These are phyloP conservation scores for Castanospermum australe DNA, from an alignment of 306 rosid species.

Conservation along the genomic window DNA sequence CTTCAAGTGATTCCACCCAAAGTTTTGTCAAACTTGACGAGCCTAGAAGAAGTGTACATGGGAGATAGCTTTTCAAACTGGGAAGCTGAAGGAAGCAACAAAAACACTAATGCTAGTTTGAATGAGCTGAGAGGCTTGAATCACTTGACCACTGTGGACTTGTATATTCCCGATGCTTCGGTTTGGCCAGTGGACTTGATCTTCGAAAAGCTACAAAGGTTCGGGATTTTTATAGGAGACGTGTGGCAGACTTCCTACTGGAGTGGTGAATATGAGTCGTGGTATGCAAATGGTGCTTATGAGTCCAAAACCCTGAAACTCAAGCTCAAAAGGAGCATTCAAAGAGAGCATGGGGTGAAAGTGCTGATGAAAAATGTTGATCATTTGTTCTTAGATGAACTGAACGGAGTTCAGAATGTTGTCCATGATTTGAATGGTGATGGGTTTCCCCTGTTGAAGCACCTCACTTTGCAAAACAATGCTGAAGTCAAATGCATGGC, in stretches of 20 bases:
- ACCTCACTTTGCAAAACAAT: not conserved
- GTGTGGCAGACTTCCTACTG: not conserved
- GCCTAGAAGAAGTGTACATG: not conserved
- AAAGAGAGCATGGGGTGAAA: slow-evolving; percentile 5
- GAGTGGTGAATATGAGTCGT: not conserved
- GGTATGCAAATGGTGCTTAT: no score
- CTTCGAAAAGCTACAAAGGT: not conserved
- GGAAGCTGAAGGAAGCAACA: not conserved
- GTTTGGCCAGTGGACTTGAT: not conserved
- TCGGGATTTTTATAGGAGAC: not conserved
- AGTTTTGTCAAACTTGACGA: not conserved
- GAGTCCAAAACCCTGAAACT: not conserved
- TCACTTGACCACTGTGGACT: not conserved
- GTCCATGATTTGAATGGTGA: not conserved
- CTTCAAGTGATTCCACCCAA: not conserved
- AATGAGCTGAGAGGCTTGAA: not conserved
- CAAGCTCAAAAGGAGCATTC: not conserved
- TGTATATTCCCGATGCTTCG: not conserved
- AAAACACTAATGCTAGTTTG: slow-evolving; percentile 3
- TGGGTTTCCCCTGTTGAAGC: slow-evolving; percentile 7
- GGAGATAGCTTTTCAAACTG: not conserved
- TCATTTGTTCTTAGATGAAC: not conserved
- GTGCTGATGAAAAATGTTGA: slow-evolving; percentile 25
- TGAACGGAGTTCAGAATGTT: not conserved
- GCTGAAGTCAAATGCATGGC: not conserved